Conservation (phyloP, 805 yeast species). For the Wickerhamiella lipophila region DNA sequence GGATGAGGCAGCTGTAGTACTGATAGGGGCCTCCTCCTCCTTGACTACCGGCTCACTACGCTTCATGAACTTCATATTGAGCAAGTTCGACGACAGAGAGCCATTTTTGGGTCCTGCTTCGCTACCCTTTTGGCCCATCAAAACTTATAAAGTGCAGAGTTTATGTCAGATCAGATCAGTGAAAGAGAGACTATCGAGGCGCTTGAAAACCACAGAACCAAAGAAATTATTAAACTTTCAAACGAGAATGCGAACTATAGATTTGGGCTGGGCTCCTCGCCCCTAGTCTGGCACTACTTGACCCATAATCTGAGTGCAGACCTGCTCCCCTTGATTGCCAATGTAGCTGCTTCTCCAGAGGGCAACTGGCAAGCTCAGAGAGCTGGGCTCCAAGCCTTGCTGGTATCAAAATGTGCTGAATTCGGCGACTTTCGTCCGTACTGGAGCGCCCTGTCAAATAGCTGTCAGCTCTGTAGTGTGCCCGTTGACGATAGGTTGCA, state of each 20-base stretch:
- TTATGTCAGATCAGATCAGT: slow-evolving; percentile 7
- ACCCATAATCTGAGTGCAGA: neutral
- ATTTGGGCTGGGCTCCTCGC: neutral
- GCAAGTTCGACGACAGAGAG: slow-evolving; percentile 19
- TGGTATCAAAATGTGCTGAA: neutral
- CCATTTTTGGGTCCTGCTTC: neutral
- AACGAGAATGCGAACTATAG: neutral
- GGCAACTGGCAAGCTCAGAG: slow-evolving; percentile 7
- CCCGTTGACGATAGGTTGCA: neutral
- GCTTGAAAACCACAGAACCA: neutral
- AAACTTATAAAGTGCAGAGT: neutral
- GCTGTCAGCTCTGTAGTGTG: slow-evolving; percentile 5
- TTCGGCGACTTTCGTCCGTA: neutral
- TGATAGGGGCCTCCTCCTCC: neutral
- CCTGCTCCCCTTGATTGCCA: slow-evolving; percentile 9
- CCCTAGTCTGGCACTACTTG: slow-evolving; percentile 1
- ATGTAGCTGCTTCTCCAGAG: slow-evolving; percentile 8
- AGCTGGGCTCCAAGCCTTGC: neutral
- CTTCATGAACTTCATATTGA: slow-evolving; percentile 24
- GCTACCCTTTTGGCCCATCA: neutral
- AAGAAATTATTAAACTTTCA: slow-evolving; percentile 1
- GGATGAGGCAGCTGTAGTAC: neutral
- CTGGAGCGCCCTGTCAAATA: slow-evolving; percentile 13
- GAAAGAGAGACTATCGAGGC: neutral
- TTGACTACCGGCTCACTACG: neutral